These are phyloP conservation scores for Debaryomyces coudertii DNA, from an alignment of 1,139 yeast genomes.

Conservation along the genomic window DNA sequence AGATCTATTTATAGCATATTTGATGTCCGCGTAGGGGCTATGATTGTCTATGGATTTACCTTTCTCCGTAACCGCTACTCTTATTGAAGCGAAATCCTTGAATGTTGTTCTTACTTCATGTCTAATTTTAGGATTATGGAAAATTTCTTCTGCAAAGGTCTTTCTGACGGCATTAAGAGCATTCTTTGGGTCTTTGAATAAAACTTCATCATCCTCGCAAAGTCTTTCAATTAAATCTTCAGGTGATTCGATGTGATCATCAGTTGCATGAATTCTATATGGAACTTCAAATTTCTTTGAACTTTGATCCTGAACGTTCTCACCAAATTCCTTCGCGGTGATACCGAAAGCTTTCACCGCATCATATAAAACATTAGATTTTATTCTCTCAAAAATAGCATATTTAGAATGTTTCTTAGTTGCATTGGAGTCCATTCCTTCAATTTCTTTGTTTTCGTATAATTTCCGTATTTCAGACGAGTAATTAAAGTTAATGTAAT, in stretches of 20 bases:
- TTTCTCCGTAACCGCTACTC: slow-evolving; percentile 81
- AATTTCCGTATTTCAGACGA: slow-evolving; percentile 66
- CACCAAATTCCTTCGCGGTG: slow-evolving; percentile 78
- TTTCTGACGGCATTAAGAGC: slow-evolving; percentile 77
- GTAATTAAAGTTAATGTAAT: slow-evolving; percentile 79
- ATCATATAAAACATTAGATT: slow-evolving; percentile 65
- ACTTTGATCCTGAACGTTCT: slow-evolving; percentile 70
- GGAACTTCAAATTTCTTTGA: slow-evolving; percentile 47
- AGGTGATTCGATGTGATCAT: slow-evolving; percentile 71
- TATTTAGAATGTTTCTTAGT: slow-evolving; percentile 71
- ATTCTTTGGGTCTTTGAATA: slow-evolving; percentile 60
- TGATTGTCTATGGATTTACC: slow-evolving; percentile 82
- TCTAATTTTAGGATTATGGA: slow-evolving; percentile 81
- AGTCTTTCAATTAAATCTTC: slow-evolving; percentile 61
- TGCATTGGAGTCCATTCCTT: slow-evolving; percentile 22
- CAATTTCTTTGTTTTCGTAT: slow-evolving; percentile 25
- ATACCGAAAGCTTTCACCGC: slow-evolving; percentile 78
- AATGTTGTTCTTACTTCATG: slow-evolving; percentile 72
- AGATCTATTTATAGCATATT: slow-evolving; percentile 82
- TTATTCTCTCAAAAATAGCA: slow-evolving; percentile 75
- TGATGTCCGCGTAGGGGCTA: slow-evolving; percentile 85
- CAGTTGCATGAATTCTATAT: slow-evolving; percentile 73
- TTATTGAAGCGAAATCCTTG: slow-evolving; percentile 67
- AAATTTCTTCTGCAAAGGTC: slow-evolving; percentile 77
- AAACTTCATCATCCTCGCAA: slow-evolving; percentile 55